Percentiles rank a stretch among this genome's conserved stretches.
These are phyloP conservation scores for Cucumis melo DNA, from an alignment of 306 rosid genomes.

Conservation along the genomic window DNA sequence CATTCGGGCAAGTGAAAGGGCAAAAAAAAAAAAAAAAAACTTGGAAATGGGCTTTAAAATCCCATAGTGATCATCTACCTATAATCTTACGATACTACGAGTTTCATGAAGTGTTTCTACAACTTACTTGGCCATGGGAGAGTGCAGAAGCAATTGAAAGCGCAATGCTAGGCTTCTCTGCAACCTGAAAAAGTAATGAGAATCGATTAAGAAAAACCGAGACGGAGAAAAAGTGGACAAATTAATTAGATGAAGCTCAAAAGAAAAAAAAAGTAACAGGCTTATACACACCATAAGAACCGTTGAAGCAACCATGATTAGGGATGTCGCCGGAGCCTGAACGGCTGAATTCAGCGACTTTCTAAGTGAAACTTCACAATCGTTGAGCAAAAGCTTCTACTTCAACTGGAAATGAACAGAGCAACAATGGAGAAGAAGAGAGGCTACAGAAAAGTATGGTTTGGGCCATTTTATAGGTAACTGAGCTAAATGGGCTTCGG, in stretches of 20 bases:
- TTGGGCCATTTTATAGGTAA: neutral
- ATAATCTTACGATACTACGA: neutral
- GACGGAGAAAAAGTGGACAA: neutral
- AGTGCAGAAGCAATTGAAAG: conserved; percentile 68
- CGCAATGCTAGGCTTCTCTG: conserved; percentile 96
- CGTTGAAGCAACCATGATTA: conserved; percentile 11
- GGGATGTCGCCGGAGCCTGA: neutral
- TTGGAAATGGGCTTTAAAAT: neutral
- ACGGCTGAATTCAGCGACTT: neutral
- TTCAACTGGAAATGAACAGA: neutral
- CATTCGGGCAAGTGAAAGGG: neutral
- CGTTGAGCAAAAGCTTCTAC: neutral
- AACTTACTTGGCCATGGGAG: conserved; percentile 55
- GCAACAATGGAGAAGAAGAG: neutral
- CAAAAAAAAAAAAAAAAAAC: neutral
- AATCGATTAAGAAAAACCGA: neutral
- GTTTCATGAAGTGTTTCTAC: neutral
- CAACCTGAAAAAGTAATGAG: conserved; percentile 36
- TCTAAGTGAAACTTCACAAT: neutral
- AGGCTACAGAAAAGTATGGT: neutral
- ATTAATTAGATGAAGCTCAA: neutral
- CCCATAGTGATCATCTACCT: neutral
- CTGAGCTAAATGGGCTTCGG: neutral
- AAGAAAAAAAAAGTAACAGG: neutral
- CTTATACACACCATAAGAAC: conserved; percentile 12